Conservation (phyloP, 1,284 basidiomycete species). For the Boletus sp. region DNA sequence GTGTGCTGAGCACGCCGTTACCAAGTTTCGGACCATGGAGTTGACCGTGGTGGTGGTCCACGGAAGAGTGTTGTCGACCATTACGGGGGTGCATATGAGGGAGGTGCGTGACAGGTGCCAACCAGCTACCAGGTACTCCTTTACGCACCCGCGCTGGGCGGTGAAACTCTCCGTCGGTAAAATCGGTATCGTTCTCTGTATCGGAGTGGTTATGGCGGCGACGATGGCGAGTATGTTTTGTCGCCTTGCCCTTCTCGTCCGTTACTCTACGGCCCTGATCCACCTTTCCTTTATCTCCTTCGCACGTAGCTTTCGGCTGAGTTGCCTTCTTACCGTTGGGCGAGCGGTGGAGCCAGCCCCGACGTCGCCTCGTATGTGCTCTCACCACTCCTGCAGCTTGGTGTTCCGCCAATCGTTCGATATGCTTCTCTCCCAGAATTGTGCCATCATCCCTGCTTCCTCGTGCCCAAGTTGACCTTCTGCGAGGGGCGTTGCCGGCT, state of each 20-base stretch:
- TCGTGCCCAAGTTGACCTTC: slow-evolving; percentile 18
- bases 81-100: slow-evolving; percentile 2
- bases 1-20: slow-evolving; percentile 48
- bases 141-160: slow-evolving; percentile 17
- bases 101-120: slow-evolving; percentile 6
- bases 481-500: slow-evolving; percentile 4
- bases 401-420: slow-evolving; percentile 23
- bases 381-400: slow-evolving; percentile 32
- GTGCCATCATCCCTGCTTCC: slow-evolving; percentile 4
- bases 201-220: slow-evolving; percentile 8
- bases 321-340: neutral
- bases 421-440: slow-evolving; percentile 9
- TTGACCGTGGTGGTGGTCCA: slow-evolving; percentile 12
- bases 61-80: slow-evolving; percentile 10
- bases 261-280: neutral
- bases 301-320: neutral
- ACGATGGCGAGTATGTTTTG: slow-evolving; percentile 1
- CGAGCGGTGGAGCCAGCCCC: slow-evolving; percentile 18
- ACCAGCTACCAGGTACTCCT: slow-evolving; percentile 21
- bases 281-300: neutral
- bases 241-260: slow-evolving; percentile 11
- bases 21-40: slow-evolving; percentile 26
- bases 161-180: neutral
- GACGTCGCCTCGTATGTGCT: slow-evolving; percentile 28
- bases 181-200: slow-evolving; percentile 10